A percentile compares a stretch with the other conserved stretches of the same genome.
Evolutionary conservation across 2,329 filamentous ascomycete genomes (phyloP).

Genomic region (Colletotrichum acutatum): DNA sequence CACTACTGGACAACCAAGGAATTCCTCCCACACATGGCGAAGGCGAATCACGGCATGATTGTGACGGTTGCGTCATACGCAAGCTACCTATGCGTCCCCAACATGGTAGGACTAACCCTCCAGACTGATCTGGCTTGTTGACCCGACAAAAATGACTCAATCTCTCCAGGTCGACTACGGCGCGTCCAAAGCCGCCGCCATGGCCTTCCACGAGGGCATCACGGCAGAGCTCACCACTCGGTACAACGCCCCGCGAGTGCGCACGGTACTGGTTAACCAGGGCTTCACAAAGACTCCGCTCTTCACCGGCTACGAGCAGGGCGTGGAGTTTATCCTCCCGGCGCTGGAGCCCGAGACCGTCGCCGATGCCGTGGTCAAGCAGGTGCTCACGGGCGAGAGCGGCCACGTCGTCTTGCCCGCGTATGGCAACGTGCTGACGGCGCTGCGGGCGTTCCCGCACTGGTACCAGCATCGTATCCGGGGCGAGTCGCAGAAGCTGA

Average conservation of each 20-base stretch:
- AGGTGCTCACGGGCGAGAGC: slow-evolving; percentile 68
- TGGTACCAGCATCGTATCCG: slow-evolving; percentile 70
- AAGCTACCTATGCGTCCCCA: slow-evolving; percentile 68
- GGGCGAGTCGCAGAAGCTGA: slow-evolving; percentile 52
- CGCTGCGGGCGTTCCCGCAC: slow-evolving; percentile 65
- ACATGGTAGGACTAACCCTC: slow-evolving; percentile 51
- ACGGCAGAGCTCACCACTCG: slow-evolving; percentile 66
- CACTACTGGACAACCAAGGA: slow-evolving; percentile 75
- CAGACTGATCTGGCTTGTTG: accelerated
- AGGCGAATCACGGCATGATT: slow-evolving; percentile 75
- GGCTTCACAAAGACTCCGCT: slow-evolving; percentile 71
- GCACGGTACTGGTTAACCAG: slow-evolving; percentile 74
- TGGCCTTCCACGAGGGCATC: slow-evolving; percentile 76
- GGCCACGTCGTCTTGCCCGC: slow-evolving; percentile 67
- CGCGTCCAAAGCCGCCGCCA: slow-evolving; percentile 72
- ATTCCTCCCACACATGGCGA: slow-evolving; percentile 75
- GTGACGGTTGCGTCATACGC: slow-evolving; percentile 76
- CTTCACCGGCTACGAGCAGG: slow-evolving; percentile 66
- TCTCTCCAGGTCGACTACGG: slow-evolving; percentile 67
- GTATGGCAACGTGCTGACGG: slow-evolving; percentile 51
- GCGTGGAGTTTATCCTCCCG: slow-evolving; percentile 61
- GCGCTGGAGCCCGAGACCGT: slow-evolving; percentile 70
- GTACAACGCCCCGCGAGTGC: slow-evolving; percentile 72
- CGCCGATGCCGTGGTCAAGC: slow-evolving; percentile 69
- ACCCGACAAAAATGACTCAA: background rate